Evolutionary conservation across 208 protist species (phyloP), one percentile per base, ranked within the genome.

Genomic region (Acanthamoeba comandoni): DNA sequence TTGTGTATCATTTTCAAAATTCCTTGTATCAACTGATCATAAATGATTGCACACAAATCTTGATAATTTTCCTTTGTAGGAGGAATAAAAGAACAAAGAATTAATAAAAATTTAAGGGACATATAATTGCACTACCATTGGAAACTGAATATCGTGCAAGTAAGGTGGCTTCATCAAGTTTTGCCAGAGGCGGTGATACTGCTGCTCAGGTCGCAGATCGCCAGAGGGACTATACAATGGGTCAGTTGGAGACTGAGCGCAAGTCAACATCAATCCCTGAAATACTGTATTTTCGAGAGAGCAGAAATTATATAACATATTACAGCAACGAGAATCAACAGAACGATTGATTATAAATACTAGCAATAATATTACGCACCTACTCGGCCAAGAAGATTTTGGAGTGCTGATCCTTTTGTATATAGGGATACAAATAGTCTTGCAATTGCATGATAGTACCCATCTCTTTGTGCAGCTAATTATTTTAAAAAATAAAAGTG

Each of bases 11-110:
- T 89, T 51, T 71, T 67, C 48, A 89, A 31, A 43, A 89, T 89
- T 2, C 80, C 80, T 24, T 73, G 55, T 51, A 89, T 89, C 39
- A 89, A 62, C 58, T 89, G 80, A 35, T 89, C 80, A 51, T 89
- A 89, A 12, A 89, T 89, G 35, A 70, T 89, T 9, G 80, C 69
- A 26, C 80, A 51, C 80, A 89, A 35, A 22, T 89, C 55, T 5
- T 43, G 80, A n/a, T 89, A 71, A 43, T 67, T 89, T 48, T 89
- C 80, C 55, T 73, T 39, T 11, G 22, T 9, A 31, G 11, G 4
- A 57, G 4, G 8, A 15, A 52, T 5, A 57, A 53, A 17, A 3
- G 60, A 35, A 26, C 15, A 2, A 62, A 84, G 35, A n/a, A n/a
- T n/a, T n/a, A n/a, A n/a, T n/a, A n/a, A n/a, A n/a, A n/a, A n/a